Conservation (phyloP, 805 yeast species). For the Cyberlindnera euphorbiae region DNA sequence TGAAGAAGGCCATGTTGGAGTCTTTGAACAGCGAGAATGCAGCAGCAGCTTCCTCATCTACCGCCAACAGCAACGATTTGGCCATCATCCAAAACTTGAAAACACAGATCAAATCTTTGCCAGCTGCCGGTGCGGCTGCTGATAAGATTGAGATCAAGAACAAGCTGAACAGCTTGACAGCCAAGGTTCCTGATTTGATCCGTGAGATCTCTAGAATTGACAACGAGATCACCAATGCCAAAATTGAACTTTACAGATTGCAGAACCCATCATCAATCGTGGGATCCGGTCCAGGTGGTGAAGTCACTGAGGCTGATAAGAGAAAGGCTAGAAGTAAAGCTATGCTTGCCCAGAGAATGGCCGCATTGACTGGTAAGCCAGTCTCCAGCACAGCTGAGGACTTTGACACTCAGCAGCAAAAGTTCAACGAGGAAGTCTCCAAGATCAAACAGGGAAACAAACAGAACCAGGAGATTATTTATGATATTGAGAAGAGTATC, state of each 20-base stretch:
- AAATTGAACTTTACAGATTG: conserved; percentile 57
- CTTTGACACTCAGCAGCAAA: conserved; percentile 31
- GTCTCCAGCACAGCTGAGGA: conserved; percentile 37
- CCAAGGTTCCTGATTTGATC: conserved; percentile 68
- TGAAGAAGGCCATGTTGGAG: conserved; percentile 64
- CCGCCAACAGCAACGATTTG: conserved; percentile 41
- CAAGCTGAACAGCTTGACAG: conserved; percentile 60
- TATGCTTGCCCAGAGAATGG: conserved; percentile 79
- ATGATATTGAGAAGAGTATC: conserved; percentile 70
- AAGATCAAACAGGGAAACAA: conserved; percentile 49
- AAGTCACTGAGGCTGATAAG: conserved; percentile 77
- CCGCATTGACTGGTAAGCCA: conserved; percentile 81
- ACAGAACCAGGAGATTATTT: conserved; percentile 53
- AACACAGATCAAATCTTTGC: conserved; percentile 45
- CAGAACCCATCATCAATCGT: conserved; percentile 66
- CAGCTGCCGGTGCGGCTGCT: conserved; percentile 30
- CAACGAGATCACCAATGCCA: conserved; percentile 60
- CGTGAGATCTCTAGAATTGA: conserved; percentile 59
- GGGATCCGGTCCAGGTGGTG: conserved; percentile 87
- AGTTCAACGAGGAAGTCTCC: conserved; percentile 46
- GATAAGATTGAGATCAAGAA: conserved; percentile 43
- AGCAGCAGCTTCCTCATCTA: conserved; percentile 23
- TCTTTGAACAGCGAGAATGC: conserved; percentile 41
- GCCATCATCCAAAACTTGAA: conserved; percentile 54
- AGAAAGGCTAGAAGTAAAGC: conserved; percentile 79